Evolutionary conservation across 257 asterid genomes (phyloP).

Genomic region (Marsdenia floribunda): DNA sequence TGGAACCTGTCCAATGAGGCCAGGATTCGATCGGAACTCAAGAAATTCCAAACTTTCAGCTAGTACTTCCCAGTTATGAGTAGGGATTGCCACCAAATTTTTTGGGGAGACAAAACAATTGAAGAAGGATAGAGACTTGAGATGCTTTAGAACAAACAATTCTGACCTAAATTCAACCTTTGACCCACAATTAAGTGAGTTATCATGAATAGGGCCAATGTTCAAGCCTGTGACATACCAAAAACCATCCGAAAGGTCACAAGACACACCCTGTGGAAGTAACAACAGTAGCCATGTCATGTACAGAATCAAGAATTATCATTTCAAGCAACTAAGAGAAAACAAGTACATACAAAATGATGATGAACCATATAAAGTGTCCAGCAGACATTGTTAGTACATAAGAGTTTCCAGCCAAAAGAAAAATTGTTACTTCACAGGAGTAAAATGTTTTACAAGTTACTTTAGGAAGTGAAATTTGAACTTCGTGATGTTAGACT

Average conservation of each 20-base stretch:
- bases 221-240: conserved; percentile 83
- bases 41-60: conserved; percentile 50
- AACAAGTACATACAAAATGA: not conserved
- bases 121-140: conserved; percentile 71
- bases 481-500: not conserved
- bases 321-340: not conserved
- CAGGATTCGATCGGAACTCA: conserved; percentile 69
- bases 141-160: conserved; percentile 51
- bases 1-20: conserved; percentile 67
- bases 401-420: not conserved
- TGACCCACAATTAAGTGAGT: conserved; percentile 69
- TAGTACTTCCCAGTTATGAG: conserved; percentile 50
- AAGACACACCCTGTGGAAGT: conserved; percentile 75
- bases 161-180: conserved; percentile 48
- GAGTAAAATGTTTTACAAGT: not conserved
- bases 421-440: not conserved
- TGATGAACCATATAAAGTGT: not conserved
- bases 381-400: not conserved
- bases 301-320: not conserved
- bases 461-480: not conserved
- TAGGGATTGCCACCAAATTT: conserved; percentile 45
- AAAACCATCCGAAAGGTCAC: conserved; percentile 75
- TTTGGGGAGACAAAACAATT: conserved; percentile 49
- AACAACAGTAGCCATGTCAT: conserved; percentile 8
- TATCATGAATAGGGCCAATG: conserved; percentile 82